Evolutionary conservation across 2,329 filamentous ascomycete genomes (phyloP), one percentile per base, ranked within the genome.

Genomic region (Aspergillus fischeri): DNA sequence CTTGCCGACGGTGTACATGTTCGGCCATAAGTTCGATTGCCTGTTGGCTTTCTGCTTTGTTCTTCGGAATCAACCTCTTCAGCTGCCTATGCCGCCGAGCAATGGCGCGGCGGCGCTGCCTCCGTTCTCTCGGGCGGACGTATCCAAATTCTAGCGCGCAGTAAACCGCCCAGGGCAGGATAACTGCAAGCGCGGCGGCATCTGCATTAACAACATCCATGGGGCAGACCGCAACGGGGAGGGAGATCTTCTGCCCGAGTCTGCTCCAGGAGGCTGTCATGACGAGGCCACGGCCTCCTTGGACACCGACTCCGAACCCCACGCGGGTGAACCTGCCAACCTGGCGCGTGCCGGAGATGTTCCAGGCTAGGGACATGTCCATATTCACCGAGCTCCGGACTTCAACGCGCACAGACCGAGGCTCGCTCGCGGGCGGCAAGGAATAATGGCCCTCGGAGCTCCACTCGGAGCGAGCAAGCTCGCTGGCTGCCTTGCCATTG

Each of bases 1-100:
- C 66, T 58, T 78, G 76, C 32, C 73, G 67, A 21, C 74, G 67
- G 53, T 60, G 65, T 7, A 78, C 74, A 51, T 74, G 70, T 5
- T 77, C 73, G 2, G 54, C 53, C 76, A 78, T 76, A 47, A 78
- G 61, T 42, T 71, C 67, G 38, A 76, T 72, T 24, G 75, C 73
- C 56, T 77, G 68, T 38, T 63, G 55, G 52, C 74, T 76, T 52
- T 78, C 74, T 8, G 63, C 67, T 49, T 63, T 69, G 53, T 71
- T 72, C 60, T 72, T 68, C 1, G 70, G 67, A 45, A 78, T 64
- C 27, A 68, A 60, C 56, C 67, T 71, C 57, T 66, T 72, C 27
- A 78, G 58, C 56, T 73, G 67, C 50, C 72, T 75, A 54, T 72
- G 72, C 56, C 72, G 70, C 47, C 63, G 68, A 32, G 72, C 70